phyloP scores from a whole-genome alignment of 441 rosid genomes.

The Adansonia rubrostipa region DNA sequence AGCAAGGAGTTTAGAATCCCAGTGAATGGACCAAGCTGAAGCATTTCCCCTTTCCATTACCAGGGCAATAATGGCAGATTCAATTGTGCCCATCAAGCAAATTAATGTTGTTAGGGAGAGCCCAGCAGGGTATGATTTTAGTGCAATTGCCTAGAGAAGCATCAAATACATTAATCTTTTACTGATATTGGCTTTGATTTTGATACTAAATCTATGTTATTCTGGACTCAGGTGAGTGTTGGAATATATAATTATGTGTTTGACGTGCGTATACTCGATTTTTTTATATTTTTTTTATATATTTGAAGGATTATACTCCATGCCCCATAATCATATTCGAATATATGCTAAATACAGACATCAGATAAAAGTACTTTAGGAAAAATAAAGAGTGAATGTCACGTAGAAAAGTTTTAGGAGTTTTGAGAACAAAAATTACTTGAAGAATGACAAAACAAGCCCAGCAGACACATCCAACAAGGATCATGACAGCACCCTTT shows the following conservation, averaged over 20 bases:
- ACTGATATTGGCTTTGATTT: too few species aligned
- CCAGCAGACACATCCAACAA: slow-evolving; percentile 47
- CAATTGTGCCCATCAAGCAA: slow-evolving; percentile 43
- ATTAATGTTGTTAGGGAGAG: slow-evolving; percentile 46
- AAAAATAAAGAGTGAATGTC: background rate
- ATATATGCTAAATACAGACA: too few species aligned
- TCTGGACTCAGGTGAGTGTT: too few species aligned
- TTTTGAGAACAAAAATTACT: slow-evolving; percentile 22
- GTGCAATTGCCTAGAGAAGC: slow-evolving; percentile 37
- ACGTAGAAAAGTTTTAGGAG: too few species aligned
- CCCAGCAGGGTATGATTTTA: slow-evolving; percentile 49
- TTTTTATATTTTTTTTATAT: too few species aligned
- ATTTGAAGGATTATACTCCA: too few species aligned
- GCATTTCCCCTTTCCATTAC: slow-evolving; percentile 33
- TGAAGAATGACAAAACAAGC: slow-evolving; percentile 49
- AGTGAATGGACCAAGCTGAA: slow-evolving; percentile 42
- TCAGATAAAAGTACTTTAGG: too few species aligned
- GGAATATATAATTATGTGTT: too few species aligned
- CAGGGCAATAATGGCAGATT: slow-evolving; percentile 35
- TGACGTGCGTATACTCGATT: too few species aligned
- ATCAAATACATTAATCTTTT: background rate
- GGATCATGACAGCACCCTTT: slow-evolving; percentile 46
- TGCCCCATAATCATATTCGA: too few species aligned
- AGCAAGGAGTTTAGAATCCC: slow-evolving; percentile 38
- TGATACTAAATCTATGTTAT: background rate